These are phyloP conservation scores for Trifolium pratense DNA, from an alignment of 306 rosid genomes.

Conservation along the genomic window DNA sequence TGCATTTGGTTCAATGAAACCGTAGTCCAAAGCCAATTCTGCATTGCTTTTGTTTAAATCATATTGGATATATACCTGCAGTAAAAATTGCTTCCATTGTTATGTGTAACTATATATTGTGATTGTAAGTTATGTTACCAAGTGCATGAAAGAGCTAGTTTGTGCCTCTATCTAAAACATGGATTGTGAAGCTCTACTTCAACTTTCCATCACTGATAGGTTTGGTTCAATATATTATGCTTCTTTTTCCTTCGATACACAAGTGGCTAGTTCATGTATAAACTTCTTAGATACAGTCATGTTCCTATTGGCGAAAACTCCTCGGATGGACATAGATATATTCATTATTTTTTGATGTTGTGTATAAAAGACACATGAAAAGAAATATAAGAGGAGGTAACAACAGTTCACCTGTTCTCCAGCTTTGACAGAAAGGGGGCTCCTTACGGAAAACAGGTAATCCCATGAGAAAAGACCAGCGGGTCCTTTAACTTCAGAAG, in stretches of 20 bases:
- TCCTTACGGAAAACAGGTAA: constrained; percentile 71
- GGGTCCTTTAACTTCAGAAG: constrained; percentile 81
- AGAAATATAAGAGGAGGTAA: constrained; percentile 4
- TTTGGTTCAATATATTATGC: constrained; percentile 11
- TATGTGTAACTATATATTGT: background rate
- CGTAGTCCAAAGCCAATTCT: constrained; percentile 90
- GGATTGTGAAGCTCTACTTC: constrained; percentile 17
- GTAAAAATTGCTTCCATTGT: constrained; percentile 23
- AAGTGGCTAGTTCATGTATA: constrained; percentile 25
- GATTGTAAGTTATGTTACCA: constrained; percentile 21
- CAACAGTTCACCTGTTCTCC: constrained; percentile 77
- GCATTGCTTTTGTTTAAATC: constrained; percentile 91
- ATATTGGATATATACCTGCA: constrained; percentile 86
- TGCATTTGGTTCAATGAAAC: constrained; percentile 71
- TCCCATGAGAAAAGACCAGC: constrained; percentile 97
- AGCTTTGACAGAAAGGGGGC: constrained; percentile 83
- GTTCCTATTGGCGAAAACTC: constrained; percentile 18
- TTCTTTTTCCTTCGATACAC: constrained; percentile 13
- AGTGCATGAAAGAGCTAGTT: background rate
- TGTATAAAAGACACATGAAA: constrained; percentile 14
- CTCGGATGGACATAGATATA: constrained; percentile 20
- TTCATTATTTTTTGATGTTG: constrained; percentile 10
- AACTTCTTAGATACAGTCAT: constrained; percentile 8
- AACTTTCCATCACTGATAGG: constrained; percentile 20
- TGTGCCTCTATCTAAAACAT: constrained; percentile 12